Conservation (phyloP, 345 rosid species). For the Eucalyptus camaldulensis region DNA sequence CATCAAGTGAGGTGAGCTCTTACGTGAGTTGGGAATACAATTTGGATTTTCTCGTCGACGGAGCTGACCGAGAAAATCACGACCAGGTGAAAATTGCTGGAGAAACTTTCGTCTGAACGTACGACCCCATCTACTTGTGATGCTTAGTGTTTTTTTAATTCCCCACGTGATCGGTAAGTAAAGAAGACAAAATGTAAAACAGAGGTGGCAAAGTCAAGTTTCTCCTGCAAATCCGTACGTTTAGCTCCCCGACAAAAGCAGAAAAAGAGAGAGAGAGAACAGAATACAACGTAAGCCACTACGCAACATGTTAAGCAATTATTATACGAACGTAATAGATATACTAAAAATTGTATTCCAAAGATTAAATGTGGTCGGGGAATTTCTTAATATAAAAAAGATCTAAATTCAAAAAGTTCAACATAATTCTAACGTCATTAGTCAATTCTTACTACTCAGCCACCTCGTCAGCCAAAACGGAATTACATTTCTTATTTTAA, state of each 20-base stretch:
- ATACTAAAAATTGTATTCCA: not conserved
- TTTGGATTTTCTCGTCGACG: not conserved
- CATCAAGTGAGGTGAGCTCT: not conserved
- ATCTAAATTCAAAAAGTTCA: not conserved
- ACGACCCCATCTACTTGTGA: not conserved
- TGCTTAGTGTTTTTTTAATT: not conserved
- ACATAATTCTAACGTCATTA: rapidly evolving
- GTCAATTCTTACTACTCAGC: not conserved
- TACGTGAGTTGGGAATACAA: not conserved
- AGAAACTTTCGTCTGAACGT: not conserved
- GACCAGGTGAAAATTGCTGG: not conserved
- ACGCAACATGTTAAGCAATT: not conserved
- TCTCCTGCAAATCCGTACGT: not conserved
- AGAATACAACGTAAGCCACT: not conserved
- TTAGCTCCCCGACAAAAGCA: not conserved
- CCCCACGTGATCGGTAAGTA: not conserved
- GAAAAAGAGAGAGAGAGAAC: not conserved
- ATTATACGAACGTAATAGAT: not conserved
- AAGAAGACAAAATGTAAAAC: not conserved
- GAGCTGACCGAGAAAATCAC: not conserved
- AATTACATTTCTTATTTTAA: no score
- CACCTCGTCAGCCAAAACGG: rapidly evolving
- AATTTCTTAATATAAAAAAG: no score
- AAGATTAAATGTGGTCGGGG: not conserved
- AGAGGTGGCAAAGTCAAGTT: not conserved